A percentile compares a stretch with the other conserved stretches of the same genome.
Conservation (phyloP, 2,329 filamentous ascomycete species). For the Pochonia chlamydosporia region DNA sequence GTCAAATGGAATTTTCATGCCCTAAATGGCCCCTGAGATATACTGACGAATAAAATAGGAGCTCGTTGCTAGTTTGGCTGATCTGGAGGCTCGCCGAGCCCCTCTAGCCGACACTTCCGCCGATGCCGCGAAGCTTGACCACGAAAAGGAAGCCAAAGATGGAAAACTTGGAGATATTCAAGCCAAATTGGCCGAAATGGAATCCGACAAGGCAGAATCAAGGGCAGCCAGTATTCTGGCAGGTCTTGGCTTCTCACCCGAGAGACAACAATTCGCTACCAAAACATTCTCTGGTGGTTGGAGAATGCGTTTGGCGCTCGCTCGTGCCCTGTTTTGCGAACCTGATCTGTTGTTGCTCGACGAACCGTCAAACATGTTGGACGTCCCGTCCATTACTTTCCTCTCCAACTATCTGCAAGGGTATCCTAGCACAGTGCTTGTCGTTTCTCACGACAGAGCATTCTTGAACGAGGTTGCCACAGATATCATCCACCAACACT, state of each 20-base stretch:
- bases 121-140: slow-evolving; percentile 79
- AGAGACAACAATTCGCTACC: slow-evolving; percentile 86
- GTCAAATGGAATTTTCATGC: slow-evolving; percentile 20
- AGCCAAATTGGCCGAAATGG: slow-evolving; percentile 91
- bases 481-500: slow-evolving; percentile 98
- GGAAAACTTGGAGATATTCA: slow-evolving; percentile 88
- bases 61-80: slow-evolving; percentile 68
- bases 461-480: slow-evolving; percentile 99
- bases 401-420: slow-evolving; percentile 89
- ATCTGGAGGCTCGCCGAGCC: slow-evolving; percentile 71
- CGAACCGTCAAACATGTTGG: slow-evolving; percentile 99
- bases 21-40: neutral
- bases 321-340: slow-evolving; percentile 94
- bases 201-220: slow-evolving; percentile 96
- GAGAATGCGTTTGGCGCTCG: slow-evolving; percentile 95
- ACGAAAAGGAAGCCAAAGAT: slow-evolving; percentile 84
- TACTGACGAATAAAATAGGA: slow-evolving; percentile 39
- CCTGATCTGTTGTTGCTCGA: slow-evolving; percentile 93
- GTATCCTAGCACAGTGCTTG: slow-evolving; percentile 91
- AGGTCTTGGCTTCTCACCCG: slow-evolving; percentile 91
- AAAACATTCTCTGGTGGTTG: slow-evolving; percentile 99
- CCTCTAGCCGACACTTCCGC: slow-evolving; percentile 85
- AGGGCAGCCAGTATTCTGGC: slow-evolving; percentile 93
- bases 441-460: slow-evolving; percentile 97
- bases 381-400: slow-evolving; percentile 99